A percentile compares a stretch with the other conserved stretches of the same genome.
phyloP scores from a whole-genome alignment of 2,329 filamentous ascomycete species.

The Aspergillus candidus region DNA sequence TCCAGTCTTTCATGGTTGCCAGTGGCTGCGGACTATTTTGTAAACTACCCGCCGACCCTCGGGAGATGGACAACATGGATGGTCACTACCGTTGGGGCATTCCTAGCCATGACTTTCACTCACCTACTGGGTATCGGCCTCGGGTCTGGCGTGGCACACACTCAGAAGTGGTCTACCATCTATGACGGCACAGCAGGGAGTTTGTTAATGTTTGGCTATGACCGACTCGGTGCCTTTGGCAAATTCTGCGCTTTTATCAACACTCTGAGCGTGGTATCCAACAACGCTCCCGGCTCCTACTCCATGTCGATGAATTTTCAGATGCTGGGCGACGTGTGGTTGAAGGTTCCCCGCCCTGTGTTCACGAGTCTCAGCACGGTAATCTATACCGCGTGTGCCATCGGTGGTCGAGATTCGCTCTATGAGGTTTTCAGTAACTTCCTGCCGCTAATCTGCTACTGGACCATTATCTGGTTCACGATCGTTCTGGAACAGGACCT shows the following conservation, averaged over 20 bases:
- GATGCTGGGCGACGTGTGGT: constrained; percentile 34
- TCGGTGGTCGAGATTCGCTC: constrained; percentile 39
- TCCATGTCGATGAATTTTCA: constrained; percentile 42
- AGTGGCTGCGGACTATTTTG: constrained; percentile 39
- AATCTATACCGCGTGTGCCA: constrained; percentile 39
- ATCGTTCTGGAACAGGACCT: constrained; percentile 40
- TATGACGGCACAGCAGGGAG: constrained; percentile 29
- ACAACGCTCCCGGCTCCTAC: constrained; percentile 42
- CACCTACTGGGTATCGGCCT: constrained; percentile 39
- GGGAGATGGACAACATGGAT: constrained; percentile 32
- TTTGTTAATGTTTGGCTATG: constrained; percentile 35
- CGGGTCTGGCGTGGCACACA: constrained; percentile 33
- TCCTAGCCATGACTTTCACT: constrained; percentile 29
- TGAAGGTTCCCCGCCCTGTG: constrained; percentile 37
- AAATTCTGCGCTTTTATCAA: constrained; percentile 40
- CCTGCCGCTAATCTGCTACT: constrained; percentile 44
- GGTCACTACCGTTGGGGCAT: constrained; percentile 33
- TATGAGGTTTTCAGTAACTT: constrained; percentile 43
- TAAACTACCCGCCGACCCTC: constrained; percentile 38
- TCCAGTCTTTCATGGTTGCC: constrained; percentile 31
- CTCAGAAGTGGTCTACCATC: constrained; percentile 15
- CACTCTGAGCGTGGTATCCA: constrained; percentile 38
- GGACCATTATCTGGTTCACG: constrained; percentile 39
- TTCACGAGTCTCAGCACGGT: constrained; percentile 38
- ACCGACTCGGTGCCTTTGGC: constrained; percentile 37